A percentile compares a stretch with the other conserved stretches of the same genome.
Evolutionary conservation across 495 filamentous ascomycete species (phyloP).

Genomic region (Xylaria venustula): DNA sequence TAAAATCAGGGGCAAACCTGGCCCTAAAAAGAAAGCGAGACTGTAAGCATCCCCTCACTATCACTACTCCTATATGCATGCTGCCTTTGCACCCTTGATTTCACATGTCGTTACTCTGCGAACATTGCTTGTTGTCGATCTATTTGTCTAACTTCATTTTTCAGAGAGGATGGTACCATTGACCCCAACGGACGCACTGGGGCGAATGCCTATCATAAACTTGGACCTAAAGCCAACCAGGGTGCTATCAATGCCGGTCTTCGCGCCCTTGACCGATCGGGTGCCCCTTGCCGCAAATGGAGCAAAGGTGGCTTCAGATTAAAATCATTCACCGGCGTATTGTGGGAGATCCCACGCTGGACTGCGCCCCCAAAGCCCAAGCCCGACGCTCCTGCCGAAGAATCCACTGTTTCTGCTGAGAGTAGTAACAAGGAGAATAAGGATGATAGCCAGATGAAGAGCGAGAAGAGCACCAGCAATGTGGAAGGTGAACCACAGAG

Average conservation of each 20-base stretch:
- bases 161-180: conserved; percentile 60
- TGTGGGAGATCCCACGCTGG: conserved; percentile 86
- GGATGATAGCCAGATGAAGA: conserved; percentile 65
- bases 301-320: conserved; percentile 73
- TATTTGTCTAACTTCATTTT: conserved; percentile 31
- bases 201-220: conserved; percentile 60
- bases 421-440: conserved; percentile 77
- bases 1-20: conserved; percentile 79
- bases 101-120: too few species aligned
- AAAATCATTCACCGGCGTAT: conserved; percentile 89
- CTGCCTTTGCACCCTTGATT: too few species aligned
- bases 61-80: neutral
- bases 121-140: too few species aligned
- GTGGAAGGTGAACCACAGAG: conserved; percentile 48
- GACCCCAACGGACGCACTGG: conserved; percentile 42
- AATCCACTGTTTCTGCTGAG: conserved; percentile 51
- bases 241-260: conserved; percentile 97
- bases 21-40: conserved; percentile 91
- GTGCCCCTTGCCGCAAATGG: conserved; percentile 92
- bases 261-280: conserved; percentile 85
- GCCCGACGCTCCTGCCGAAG: conserved; percentile 30
- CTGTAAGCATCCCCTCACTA: conserved; percentile 64
- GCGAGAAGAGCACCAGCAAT: conserved; percentile 67
- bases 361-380: conserved; percentile 61
- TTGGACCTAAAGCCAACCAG: conserved; percentile 96